Base-by-base conservation (phyloP, 2,329 filamentous ascomycete genomes). In the Plenodomus tracheiphilus region DNA sequence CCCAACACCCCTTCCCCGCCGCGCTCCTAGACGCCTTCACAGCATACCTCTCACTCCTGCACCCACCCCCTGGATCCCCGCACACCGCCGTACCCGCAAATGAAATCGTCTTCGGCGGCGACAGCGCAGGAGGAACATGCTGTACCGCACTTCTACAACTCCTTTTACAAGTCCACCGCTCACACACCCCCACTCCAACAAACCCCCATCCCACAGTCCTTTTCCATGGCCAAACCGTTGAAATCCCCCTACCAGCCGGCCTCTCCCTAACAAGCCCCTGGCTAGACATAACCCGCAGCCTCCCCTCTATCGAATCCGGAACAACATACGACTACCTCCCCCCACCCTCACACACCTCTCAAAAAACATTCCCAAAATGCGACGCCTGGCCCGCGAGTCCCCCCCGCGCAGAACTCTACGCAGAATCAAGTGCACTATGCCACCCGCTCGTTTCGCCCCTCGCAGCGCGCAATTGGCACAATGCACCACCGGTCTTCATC, bases 111-210 rank as follows among this genome's bases (percentile, higher is more conserved):
- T 76, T 94, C 58, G 79, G 81, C 2, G 89, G 89, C 34, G 89
- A 94, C 65, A 87, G 83, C 48, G 89, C 90, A 2, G 89, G 90
- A 13, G 89, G 87, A 2, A 88, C 88, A 58, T 80, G 93, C 35
- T 73, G 77, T 13, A 77, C 90, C 13, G 81, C 83, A 1, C 78
- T 94, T 0, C 75, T 88, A 1, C 87, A 90, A 65, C 77, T 87
- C 0, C 62, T 93, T 1, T 77, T 92, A 1, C 82, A 91, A 47
- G 74, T 92, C 13, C 75, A 77, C 45, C 75, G 77, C 5, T 55
- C 62, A 70, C 73, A 34, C 74, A 78, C 44, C 70, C 75, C 54
- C 62, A 70, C 52, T 51, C 74, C 59, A 18, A 79, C 69, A 1
- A 73, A 78, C 44, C 70, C 75, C 54, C 62, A 70, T 51, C 74